Conservation (phyloP, 768 basidiomycete species). For the Rhizopogon sp. region DNA sequence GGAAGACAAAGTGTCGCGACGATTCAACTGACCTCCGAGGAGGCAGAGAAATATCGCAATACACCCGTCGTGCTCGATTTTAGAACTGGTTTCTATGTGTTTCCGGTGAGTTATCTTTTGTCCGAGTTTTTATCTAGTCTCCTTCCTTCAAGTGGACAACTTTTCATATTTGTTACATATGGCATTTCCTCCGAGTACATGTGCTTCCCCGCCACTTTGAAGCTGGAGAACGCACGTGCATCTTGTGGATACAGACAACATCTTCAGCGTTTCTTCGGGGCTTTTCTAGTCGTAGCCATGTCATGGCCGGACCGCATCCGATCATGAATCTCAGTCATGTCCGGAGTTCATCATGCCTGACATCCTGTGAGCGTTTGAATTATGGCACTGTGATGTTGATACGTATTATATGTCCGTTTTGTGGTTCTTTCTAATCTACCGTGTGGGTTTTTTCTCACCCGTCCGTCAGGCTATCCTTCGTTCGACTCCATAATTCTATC, state of each 20-base stretch:
- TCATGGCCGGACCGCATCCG: background rate
- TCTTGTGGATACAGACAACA: too few species aligned
- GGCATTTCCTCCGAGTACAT: background rate
- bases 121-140: background rate
- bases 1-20: conserved; percentile 74
- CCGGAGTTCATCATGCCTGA: background rate
- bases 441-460: background rate
- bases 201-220: background rate
- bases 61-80: conserved; percentile 75
- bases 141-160: background rate
- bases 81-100: conserved; percentile 70
- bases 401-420: background rate
- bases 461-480: background rate
- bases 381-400: background rate
- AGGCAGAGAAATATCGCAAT: conserved; percentile 54
- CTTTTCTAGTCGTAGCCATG: background rate
- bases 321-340: background rate
- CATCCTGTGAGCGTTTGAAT: background rate
- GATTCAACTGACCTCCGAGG: conserved; percentile 69
- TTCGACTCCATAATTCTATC: background rate
- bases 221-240: background rate
- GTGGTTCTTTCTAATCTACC: background rate
- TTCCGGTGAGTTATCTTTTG: conserved; percentile 54
- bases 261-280: too few species aligned
- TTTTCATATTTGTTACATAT: background rate